These are phyloP conservation scores for Tilletia setariae DNA, from an alignment of 1,284 basidiomycete species.

Conservation along the genomic window DNA sequence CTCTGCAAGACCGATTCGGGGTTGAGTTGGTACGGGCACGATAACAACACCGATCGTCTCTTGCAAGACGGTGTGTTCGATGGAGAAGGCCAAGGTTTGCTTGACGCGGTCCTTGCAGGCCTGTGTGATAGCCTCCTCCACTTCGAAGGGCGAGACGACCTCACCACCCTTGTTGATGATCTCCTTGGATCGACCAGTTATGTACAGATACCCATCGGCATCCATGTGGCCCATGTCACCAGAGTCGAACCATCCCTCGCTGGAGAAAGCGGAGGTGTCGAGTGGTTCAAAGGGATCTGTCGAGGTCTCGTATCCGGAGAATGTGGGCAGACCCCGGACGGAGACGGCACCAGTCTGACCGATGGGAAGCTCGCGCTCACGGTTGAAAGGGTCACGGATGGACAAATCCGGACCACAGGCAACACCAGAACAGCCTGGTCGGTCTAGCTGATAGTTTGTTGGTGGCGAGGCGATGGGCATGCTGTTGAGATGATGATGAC, in stretches of 20 bases:
- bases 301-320: conserved; percentile 49
- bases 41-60: conserved; percentile 55
- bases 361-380: conserved; percentile 46
- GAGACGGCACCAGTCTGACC: conserved; percentile 52
- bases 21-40: conserved; percentile 51
- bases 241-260: conserved; percentile 54
- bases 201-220: conserved; percentile 52
- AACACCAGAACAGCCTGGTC: conserved; percentile 52
- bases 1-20: conserved; percentile 52
- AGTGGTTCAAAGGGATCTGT: conserved; percentile 43
- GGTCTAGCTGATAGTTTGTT: conserved; percentile 52
- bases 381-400: conserved; percentile 51
- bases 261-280: conserved; percentile 51
- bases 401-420: conserved; percentile 53
- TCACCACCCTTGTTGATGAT: conserved; percentile 56
- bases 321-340: conserved; percentile 51
- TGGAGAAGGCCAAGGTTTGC: conserved; percentile 52
- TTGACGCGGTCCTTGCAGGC: conserved; percentile 52
- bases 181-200: conserved; percentile 54
- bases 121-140: conserved; percentile 53
- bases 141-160: conserved; percentile 54
- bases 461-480: conserved; percentile 55
- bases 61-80: conserved; percentile 53
- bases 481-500: conserved; percentile 18
- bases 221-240: conserved; percentile 56